Conservation (phyloP, 805 yeast genomes). For the Candida yuanshanica region DNA sequence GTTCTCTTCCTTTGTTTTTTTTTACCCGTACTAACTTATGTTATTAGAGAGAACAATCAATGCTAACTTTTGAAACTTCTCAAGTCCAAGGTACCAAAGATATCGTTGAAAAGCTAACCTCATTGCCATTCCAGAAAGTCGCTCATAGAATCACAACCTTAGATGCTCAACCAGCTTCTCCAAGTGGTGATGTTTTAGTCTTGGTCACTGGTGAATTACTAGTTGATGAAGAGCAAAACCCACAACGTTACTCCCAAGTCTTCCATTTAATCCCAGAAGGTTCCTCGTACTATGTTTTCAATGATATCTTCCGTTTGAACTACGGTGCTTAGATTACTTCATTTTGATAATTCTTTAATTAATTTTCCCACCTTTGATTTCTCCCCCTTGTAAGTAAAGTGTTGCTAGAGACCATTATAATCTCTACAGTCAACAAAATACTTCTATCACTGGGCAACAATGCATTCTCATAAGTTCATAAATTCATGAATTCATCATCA, state of each 20-base stretch:
- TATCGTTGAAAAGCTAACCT: conserved; percentile 86
- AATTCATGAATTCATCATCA: conserved; percentile 13
- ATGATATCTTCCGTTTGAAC: conserved; percentile 95
- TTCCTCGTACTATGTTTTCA: conserved; percentile 86
- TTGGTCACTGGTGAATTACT: conserved; percentile 96
- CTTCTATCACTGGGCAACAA: too few species aligned
- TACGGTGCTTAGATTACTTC: conserved; percentile 51
- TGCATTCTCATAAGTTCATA: conserved; percentile 3
- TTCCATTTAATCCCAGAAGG: conserved; percentile 95
- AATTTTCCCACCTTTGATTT: too few species aligned
- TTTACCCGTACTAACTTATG: neutral
- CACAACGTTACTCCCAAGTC: conserved; percentile 96
- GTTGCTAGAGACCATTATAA: too few species aligned
- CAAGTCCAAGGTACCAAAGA: conserved; percentile 92
- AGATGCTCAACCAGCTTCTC: conserved; percentile 97
- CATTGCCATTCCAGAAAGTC: conserved; percentile 89
- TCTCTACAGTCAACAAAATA: neutral
- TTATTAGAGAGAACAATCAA: conserved; percentile 86
- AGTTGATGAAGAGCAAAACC: conserved; percentile 87
- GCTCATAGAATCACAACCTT: conserved; percentile 90
- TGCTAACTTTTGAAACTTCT: conserved; percentile 93
- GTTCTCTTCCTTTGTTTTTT: neutral
- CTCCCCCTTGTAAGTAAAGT: too few species aligned
- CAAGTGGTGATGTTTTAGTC: conserved; percentile 87
- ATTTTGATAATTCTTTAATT: too few species aligned